Evolutionary conservation across 495 filamentous ascomycete genomes (phyloP), one percentile per base, ranked within the genome.

Genomic region (Trichocladium antarcticum): DNA sequence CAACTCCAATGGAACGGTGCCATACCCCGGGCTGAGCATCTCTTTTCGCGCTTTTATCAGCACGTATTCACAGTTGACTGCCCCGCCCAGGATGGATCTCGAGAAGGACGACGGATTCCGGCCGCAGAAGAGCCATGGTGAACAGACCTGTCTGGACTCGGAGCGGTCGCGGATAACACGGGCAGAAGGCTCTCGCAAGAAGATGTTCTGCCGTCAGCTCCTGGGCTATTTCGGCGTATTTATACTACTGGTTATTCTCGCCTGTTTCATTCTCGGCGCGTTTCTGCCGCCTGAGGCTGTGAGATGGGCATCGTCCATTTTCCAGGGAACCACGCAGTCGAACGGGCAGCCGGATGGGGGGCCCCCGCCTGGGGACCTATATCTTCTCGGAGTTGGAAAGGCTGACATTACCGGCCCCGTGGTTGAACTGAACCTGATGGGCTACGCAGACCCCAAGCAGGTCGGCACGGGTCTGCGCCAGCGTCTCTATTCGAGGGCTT

Each of bases 331-430:
- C 12, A 14, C 16, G 1, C n/a, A n/a, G n/a, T n/a, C n/a, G 10
- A 40, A 2, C 34, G 9, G 1, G 29, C 14, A 7, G 8, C 20
- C 12, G 7, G 32, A 1, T 3, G n/a, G 14, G 1, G 17, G 10
- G 22, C 11, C 5, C 3, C 3, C 12, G 37, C 5, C 15, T n/a
- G 67, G 73, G 22, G 69, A 78, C 39, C 64, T 71, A 41, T 95
- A 94, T 54, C 65, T 93, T 6, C 61, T 98, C n/a, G 92, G 92
- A 2, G 86, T 89, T 2, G 92, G 92, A 14, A 95, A 94, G 62
- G 88, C 82, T 16, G 92, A 98, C 69, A 87, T 98, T 56, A 98
- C 92, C 22, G 92, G 90, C 69, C 89, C 88, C 3, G 85, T 92
- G n/a, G 88, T 90, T 3, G 88, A 94, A 63, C 77, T 95, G 58